Conservation (phyloP, 1,284 basidiomycete species). For the Chondrostereum purpureum region DNA sequence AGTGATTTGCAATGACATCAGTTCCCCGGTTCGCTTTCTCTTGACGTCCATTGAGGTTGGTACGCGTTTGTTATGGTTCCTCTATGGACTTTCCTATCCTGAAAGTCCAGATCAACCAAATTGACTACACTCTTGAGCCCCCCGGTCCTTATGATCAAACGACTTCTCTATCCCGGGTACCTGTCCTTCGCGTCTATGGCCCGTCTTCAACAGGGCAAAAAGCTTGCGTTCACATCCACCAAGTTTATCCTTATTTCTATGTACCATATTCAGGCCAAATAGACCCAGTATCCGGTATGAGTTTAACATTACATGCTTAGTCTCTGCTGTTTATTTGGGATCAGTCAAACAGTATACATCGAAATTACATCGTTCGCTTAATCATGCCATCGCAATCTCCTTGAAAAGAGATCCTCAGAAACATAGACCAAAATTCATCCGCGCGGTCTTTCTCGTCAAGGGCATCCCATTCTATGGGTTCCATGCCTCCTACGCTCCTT, state of each 20-base stretch:
- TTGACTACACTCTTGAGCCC: slow-evolving; percentile 53
- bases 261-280: slow-evolving; percentile 62
- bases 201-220: slow-evolving; percentile 72
- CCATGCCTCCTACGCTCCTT: slow-evolving; percentile 80
- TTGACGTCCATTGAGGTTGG: neutral
- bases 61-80: neutral
- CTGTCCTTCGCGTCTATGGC: slow-evolving; percentile 85
- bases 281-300: slow-evolving; percentile 33
- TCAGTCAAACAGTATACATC: slow-evolving; percentile 66
- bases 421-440: slow-evolving; percentile 52
- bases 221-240: slow-evolving; percentile 86
- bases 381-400: slow-evolving; percentile 72
- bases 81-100: slow-evolving; percentile 33
- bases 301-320: neutral
- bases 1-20: no score
- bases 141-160: slow-evolving; percentile 62
- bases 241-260: slow-evolving; percentile 80
- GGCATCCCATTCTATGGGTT: slow-evolving; percentile 97
- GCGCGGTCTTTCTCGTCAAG: slow-evolving; percentile 81
- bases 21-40: no score
- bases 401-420: slow-evolving; percentile 58
- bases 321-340: slow-evolving; percentile 3
- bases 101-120: slow-evolving; percentile 57
- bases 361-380: slow-evolving; percentile 64
- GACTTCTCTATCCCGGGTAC: slow-evolving; percentile 54